phyloP scores from a whole-genome alignment of 1,284 basidiomycete genomes.

The Sphaerobolus stellatus region DNA sequence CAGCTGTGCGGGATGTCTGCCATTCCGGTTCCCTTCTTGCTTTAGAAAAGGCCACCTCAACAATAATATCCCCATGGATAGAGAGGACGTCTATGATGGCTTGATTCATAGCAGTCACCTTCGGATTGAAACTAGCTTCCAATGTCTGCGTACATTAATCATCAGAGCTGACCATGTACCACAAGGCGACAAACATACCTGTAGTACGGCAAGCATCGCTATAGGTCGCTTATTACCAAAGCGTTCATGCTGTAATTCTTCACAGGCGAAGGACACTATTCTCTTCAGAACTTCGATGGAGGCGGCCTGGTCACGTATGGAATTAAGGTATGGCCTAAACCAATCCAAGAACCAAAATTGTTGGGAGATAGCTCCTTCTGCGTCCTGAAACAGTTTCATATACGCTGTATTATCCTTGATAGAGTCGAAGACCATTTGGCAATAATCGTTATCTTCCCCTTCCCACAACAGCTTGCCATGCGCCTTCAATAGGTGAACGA shows the following conservation, averaged over 20 bases:
- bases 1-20: constrained; percentile 45
- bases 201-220: constrained; percentile 57
- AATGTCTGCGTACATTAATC: constrained; percentile 10
- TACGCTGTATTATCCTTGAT: constrained; percentile 77
- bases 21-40: constrained; percentile 47
- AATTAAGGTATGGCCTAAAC: constrained; percentile 58
- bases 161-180: background rate
- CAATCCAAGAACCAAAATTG: constrained; percentile 51
- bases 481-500: constrained; percentile 53
- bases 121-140: constrained; percentile 1
- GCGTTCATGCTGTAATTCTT: constrained; percentile 74
- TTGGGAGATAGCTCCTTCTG: constrained; percentile 30
- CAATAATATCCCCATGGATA: constrained; percentile 57
- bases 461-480: constrained; percentile 61
- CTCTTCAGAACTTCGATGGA: constrained; percentile 71
- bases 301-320: constrained; percentile 47
- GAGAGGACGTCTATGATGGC: constrained; percentile 37
- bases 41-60: constrained; percentile 59
- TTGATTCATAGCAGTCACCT: background rate
- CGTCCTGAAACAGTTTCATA: constrained; percentile 46
- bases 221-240: constrained; percentile 57
- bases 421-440: constrained; percentile 75
- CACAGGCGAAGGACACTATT: constrained; percentile 68
- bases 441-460: constrained; percentile 64
- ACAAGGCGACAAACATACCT: constrained; percentile 48